phyloP scores from a whole-genome alignment of 257 asterid genomes.

The Catharanthus roseus region DNA sequence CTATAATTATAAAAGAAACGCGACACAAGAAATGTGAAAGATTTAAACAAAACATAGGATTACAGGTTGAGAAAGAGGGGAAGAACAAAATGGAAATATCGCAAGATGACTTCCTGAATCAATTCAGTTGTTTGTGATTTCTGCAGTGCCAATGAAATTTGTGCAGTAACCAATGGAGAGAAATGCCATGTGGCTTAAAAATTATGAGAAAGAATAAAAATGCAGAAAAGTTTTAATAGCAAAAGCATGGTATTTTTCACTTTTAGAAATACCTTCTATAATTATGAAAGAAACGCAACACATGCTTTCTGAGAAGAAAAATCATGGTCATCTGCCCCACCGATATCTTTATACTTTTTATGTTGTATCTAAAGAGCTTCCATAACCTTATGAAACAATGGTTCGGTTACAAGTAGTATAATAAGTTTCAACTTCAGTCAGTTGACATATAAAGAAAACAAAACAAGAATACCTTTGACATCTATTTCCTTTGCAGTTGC shows the following conservation, averaged over 20 bases:
- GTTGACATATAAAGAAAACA: background rate
- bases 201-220: background rate
- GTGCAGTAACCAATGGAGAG: background rate
- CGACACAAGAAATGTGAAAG: too few species aligned
- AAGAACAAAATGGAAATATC: too few species aligned
- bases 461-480: constrained; percentile 47
- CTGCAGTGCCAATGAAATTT: background rate
- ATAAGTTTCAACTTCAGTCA: background rate
- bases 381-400: background rate
- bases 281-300: background rate
- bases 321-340: background rate
- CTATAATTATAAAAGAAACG: background rate
- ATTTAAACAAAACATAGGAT: too few species aligned
- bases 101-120: too few species aligned
- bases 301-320: background rate
- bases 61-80: too few species aligned
- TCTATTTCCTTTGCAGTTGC: constrained; percentile 76
- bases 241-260: background rate
- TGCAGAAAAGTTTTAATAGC: background rate
- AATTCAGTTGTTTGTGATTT: background rate
- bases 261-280: background rate
- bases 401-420: background rate
- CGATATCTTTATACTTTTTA: background rate
- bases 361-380: background rate
- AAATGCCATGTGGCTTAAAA: background rate